Evolutionary conservation across 768 basidiomycete species (phyloP).

Genomic region (Suillus plorans): DNA sequence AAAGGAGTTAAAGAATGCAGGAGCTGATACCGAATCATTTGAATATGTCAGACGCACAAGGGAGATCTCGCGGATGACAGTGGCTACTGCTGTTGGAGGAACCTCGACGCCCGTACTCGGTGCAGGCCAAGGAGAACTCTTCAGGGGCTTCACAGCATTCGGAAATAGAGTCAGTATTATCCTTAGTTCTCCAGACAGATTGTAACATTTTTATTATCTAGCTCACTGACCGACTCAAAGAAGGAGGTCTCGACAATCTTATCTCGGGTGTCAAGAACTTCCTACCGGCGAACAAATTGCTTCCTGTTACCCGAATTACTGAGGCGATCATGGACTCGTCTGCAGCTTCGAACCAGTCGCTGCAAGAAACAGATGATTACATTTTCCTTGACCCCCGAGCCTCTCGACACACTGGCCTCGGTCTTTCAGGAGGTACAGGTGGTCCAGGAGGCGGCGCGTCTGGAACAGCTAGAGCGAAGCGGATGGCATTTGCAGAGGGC

Average conservation of each 20-base stretch:
- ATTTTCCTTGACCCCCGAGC: slow-evolving; percentile 91
- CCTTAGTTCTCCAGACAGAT: not conserved
- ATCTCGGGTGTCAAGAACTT: slow-evolving; percentile 99
- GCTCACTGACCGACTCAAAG: slow-evolving; percentile 92
- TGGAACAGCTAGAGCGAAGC: slow-evolving; percentile 40
- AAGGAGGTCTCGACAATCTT: slow-evolving; percentile 94
- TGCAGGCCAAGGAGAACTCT: slow-evolving; percentile 77
- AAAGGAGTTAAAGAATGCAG: slow-evolving; percentile 78
- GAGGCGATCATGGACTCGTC: slow-evolving; percentile 99
- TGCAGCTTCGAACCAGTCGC: slow-evolving; percentile 87
- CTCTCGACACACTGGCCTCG: slow-evolving; percentile 55
- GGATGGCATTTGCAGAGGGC: slow-evolving; percentile 84
- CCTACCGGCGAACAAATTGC: slow-evolving; percentile 90
- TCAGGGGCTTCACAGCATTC: slow-evolving; percentile 90
- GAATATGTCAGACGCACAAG: slow-evolving; percentile 91
- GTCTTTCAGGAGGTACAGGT: slow-evolving; percentile 45
- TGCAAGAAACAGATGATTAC: slow-evolving; percentile 96
- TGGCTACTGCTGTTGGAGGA: slow-evolving; percentile 59
- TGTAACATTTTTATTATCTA: slow-evolving; percentile 30
- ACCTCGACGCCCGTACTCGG: slow-evolving; percentile 68
- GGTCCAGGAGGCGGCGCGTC: slow-evolving; percentile 40
- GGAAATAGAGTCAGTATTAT: slow-evolving; percentile 71
- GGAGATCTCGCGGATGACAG: slow-evolving; percentile 92
- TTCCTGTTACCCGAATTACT: slow-evolving; percentile 87
- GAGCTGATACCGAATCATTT: slow-evolving; percentile 79